Evolutionary conservation across 768 basidiomycete genomes (phyloP).

Genomic region (Rossbeevera mucosa): DNA sequence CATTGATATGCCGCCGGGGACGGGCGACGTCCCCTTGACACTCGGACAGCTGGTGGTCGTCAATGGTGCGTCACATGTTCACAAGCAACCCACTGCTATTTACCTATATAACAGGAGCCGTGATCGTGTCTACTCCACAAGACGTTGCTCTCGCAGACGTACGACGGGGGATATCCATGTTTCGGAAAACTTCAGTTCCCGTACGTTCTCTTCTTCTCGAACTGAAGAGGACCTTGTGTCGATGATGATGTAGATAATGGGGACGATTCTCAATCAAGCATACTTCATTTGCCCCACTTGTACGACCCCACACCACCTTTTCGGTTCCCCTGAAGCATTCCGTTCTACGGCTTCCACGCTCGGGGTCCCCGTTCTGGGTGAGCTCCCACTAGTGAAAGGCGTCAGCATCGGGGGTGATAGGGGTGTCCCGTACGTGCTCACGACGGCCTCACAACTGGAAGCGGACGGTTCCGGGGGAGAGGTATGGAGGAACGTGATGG

Average conservation of each 20-base stretch:
- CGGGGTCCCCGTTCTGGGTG: slow-evolving; percentile 62
- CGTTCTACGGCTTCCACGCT: slow-evolving; percentile 53
- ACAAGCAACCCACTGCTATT: background rate
- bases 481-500: slow-evolving; percentile 33
- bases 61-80: slow-evolving; percentile 59
- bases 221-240: background rate
- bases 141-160: slow-evolving; percentile 91
- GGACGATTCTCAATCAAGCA: slow-evolving; percentile 84
- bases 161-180: slow-evolving; percentile 89
- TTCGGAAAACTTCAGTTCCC: slow-evolving; percentile 82
- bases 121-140: slow-evolving; percentile 95
- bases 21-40: slow-evolving; percentile 92
- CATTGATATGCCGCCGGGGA: slow-evolving; percentile 95
- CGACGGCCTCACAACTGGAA: slow-evolving; percentile 10
- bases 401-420: slow-evolving; percentile 71
- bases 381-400: slow-evolving; percentile 73
- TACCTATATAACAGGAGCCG: slow-evolving; percentile 53
- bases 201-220: slow-evolving; percentile 40
- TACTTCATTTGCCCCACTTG: slow-evolving; percentile 79
- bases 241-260: slow-evolving; percentile 62
- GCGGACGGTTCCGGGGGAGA: slow-evolving; percentile 26
- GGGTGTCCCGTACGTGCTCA: slow-evolving; percentile 52
- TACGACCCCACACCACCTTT: slow-evolving; percentile 55
- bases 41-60: slow-evolving; percentile 83
- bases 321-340: slow-evolving; percentile 68